Percentiles rank a stretch among this genome's conserved stretches.
phyloP scores from a whole-genome alignment of 2,329 filamentous ascomycete genomes.

The Emmonsiellopsis sp. region DNA sequence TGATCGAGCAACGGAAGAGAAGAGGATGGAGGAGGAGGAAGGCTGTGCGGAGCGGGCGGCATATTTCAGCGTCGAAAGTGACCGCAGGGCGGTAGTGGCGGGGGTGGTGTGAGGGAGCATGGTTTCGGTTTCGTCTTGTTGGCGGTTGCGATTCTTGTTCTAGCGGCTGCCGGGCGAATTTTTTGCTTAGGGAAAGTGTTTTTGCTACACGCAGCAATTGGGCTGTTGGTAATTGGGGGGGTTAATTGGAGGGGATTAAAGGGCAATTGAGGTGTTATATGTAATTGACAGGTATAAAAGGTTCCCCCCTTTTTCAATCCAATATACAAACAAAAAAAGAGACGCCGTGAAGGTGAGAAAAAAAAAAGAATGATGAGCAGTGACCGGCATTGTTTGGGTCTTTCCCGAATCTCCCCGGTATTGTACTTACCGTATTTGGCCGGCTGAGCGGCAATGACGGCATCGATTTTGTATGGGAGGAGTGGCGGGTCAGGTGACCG shows the following conservation, averaged over 20 bases:
- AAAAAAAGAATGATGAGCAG: neutral
- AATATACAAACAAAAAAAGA: too few relatives aligned
- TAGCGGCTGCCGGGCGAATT: neutral
- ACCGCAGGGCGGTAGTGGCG: slow-evolving; percentile 4
- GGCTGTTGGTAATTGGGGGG: too few relatives aligned
- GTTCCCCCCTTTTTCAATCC: neutral
- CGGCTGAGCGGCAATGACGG: neutral
- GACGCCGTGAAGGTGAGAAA: neutral
- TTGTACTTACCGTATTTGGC: neutral
- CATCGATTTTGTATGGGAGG: too few relatives aligned
- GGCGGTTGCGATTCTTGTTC: neutral
- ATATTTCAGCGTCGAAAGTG: slow-evolving; percentile 6
- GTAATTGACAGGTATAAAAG: neutral
- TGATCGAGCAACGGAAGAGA: slow-evolving; percentile 1
- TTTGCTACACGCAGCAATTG: too few relatives aligned
- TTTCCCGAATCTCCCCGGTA: slow-evolving; percentile 8
- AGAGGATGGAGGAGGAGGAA: neutral
- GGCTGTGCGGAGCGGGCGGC: slow-evolving; percentile 5
- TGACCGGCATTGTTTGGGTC: neutral
- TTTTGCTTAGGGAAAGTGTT: neutral
- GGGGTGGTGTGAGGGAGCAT: slow-evolving; percentile 7
- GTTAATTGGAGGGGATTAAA: neutral
- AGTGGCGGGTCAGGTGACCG: neutral
- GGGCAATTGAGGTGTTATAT: neutral
- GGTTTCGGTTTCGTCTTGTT: neutral